Evolutionary conservation across 179 eudicot genomes (phyloP).

Genomic region (Drosera spatulata): DNA sequence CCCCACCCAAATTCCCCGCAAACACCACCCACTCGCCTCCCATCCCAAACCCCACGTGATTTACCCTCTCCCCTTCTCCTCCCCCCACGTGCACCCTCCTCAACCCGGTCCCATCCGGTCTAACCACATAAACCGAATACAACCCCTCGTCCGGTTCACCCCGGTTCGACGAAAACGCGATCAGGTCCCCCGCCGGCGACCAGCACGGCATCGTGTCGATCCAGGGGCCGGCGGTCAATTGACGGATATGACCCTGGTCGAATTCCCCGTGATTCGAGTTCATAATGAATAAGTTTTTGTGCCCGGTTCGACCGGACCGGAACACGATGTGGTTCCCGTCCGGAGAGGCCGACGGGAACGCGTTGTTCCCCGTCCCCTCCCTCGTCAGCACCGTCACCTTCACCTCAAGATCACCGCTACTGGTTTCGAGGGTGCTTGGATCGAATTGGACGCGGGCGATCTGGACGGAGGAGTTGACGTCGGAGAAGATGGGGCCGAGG

Average conservation of each 20-base stretch:
- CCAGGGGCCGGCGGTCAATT: slow-evolving; percentile 62
- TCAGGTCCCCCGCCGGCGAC: slow-evolving; percentile 68
- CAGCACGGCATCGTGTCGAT: slow-evolving; percentile 85
- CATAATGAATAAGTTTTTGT: slow-evolving; percentile 61
- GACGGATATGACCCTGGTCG: slow-evolving; percentile 31
- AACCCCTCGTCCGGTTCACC: slow-evolving; percentile 36
- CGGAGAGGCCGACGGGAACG: slow-evolving; percentile 76
- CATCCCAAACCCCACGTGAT: slow-evolving; percentile 69
- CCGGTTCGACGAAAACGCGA: slow-evolving; percentile 74
- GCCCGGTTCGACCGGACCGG: slow-evolving; percentile 67
- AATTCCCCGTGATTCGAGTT: slow-evolving; percentile 59
- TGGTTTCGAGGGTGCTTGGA: slow-evolving; percentile 8
- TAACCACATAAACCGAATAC: slow-evolving; percentile 48
- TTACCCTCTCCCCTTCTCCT: slow-evolving; percentile 48
- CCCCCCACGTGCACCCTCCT: slow-evolving; percentile 40
- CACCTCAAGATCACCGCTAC: slow-evolving; percentile 14
- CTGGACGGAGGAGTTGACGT: slow-evolving; percentile 44
- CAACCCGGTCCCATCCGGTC: slow-evolving; percentile 49
- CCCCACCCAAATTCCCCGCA: slow-evolving; percentile 57
- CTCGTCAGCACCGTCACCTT: slow-evolving; percentile 44
- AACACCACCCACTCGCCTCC: slow-evolving; percentile 67
- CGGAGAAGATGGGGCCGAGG: slow-evolving; percentile 54
- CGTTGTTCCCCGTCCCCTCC: slow-evolving; percentile 65
- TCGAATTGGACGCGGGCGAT: slow-evolving; percentile 56
- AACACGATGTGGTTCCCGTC: slow-evolving; percentile 61